Conservation (phyloP, 2,329 filamentous ascomycete genomes). For the Achaetomium macrosporum region DNA sequence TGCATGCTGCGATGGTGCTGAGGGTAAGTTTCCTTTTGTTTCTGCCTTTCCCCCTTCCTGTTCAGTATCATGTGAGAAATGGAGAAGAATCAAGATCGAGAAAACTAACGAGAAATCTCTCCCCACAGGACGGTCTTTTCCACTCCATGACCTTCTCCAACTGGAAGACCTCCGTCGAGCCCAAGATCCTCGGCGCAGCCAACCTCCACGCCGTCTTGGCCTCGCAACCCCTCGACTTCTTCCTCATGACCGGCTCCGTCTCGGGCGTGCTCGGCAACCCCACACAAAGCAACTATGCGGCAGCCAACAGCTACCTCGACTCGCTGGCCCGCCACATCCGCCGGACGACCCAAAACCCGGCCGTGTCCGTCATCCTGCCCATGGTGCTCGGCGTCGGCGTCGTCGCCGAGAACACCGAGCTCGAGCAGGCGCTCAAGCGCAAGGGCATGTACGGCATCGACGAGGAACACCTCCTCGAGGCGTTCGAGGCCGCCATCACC, state of each 20-base stretch:
- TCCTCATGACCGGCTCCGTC: slow-evolving; percentile 33
- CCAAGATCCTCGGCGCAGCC: slow-evolving; percentile 17
- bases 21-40: no score
- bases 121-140: slow-evolving; percentile 15
- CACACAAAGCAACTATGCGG: slow-evolving; percentile 32
- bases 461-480: slow-evolving; percentile 25
- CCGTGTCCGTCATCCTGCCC: slow-evolving; percentile 31
- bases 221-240: slow-evolving; percentile 34
- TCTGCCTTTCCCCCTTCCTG: no score
- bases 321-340: slow-evolving; percentile 29
- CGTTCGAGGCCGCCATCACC: slow-evolving; percentile 21
- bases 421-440: slow-evolving; percentile 22
- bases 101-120: no score
- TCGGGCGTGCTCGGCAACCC: slow-evolving; percentile 27
- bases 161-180: slow-evolving; percentile 5
- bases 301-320: slow-evolving; percentile 33
- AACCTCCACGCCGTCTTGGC: slow-evolving; percentile 11
- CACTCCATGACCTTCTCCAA: slow-evolving; percentile 12
- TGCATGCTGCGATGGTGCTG: slow-evolving; percentile 25
- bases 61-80: no score
- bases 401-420: slow-evolving; percentile 14
- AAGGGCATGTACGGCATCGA: slow-evolving; percentile 30
- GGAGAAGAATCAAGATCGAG: no score
- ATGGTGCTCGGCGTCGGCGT: slow-evolving; percentile 25
- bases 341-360: slow-evolving; percentile 19